A percentile compares a stretch with the other conserved stretches of the same genome.
These are phyloP conservation scores for Ogataea hybrid DNA, from an alignment of 1,139 yeast species.

Conservation along the genomic window DNA sequence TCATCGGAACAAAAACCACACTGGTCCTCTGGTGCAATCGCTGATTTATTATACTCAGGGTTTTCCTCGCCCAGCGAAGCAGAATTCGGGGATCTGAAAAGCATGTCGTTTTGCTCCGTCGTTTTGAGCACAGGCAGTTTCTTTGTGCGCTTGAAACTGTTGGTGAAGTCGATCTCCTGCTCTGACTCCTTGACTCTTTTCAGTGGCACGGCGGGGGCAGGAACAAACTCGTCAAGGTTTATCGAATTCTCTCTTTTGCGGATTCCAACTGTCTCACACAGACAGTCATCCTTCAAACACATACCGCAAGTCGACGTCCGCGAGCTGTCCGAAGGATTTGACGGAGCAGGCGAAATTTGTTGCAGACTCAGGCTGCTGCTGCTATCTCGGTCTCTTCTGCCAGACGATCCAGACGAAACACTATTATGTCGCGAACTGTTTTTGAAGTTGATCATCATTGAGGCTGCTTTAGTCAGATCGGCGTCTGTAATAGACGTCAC, in stretches of 20 bases:
- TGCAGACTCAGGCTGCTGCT: slow-evolving; percentile 18
- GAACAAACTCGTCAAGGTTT: slow-evolving; percentile 40
- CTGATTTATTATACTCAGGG: slow-evolving; percentile 3
- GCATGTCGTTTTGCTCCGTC: slow-evolving; percentile 20
- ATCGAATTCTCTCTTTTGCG: slow-evolving; percentile 27
- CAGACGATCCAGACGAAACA: slow-evolving; percentile 20
- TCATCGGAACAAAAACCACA: slow-evolving; percentile 95
- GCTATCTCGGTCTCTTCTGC: slow-evolving; percentile 16
- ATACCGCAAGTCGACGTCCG: slow-evolving; percentile 54
- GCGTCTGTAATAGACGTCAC: slow-evolving; percentile 13
- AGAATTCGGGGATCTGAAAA: slow-evolving; percentile 22
- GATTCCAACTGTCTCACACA: slow-evolving; percentile 66
- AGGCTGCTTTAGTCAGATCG: slow-evolving; percentile 25
- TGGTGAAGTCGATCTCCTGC: slow-evolving; percentile 55
- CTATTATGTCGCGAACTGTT: slow-evolving; percentile 25
- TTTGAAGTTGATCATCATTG: slow-evolving; percentile 28
- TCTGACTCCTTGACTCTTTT: slow-evolving; percentile 36
- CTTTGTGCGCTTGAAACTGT: slow-evolving; percentile 36
- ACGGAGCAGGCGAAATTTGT: slow-evolving; percentile 22
- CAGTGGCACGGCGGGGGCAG: slow-evolving; percentile 62
- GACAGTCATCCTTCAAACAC: slow-evolving; percentile 66
- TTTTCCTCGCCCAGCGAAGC: slow-evolving; percentile 16
- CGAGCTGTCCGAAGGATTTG: slow-evolving; percentile 16
- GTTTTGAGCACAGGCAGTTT: slow-evolving; percentile 24
- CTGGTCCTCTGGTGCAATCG: slow-evolving; percentile 58